Evolutionary conservation across 1,284 basidiomycete species (phyloP), one percentile per base, ranked within the genome.

Genomic region (Boletus semigastroideus): DNA sequence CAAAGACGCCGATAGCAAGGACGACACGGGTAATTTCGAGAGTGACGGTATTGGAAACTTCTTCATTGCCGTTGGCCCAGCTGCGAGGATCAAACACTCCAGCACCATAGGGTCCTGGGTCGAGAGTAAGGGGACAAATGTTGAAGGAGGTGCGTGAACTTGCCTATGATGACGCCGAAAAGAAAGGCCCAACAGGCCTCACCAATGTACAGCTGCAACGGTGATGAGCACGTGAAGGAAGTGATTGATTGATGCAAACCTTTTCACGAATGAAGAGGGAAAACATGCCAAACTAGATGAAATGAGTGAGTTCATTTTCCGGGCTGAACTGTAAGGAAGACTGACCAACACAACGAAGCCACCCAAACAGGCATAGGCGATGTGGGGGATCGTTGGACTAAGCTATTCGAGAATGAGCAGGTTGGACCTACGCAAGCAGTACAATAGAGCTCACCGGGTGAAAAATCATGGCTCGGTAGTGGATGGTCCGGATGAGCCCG

Each of bases 121-220:
- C 49, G 17, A 49, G 42, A 22, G 22, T 22, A 22, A 22, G 22
- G 22, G 22, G 22, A 22, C 22, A 22, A 22, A 5, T 22, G 22
- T n/a, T 22, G 16, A 44, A 27, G 19, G 62, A 67, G 74, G 9
- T 16, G 17, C 30, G 37, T 39, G 20, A 30, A 63, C 78, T 59
- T 65, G 82, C 86, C 86, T 56, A 98, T 87, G 58, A 96, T 90
- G 66, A 98, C 91, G 25, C 96, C 95, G 62, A 98, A 94, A 34
- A 95, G 70, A 59, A 97, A 97, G 3, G 97, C 94, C 79, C 94
- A 90, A 59, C 91, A 93, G 6, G 97, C 94, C 79, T 99, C 97
- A 59, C 97, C 97, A 56, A 98, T 86, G 67, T 98, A 99, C 30
- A 98, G 74, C 78, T 89, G 48, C 12, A 20, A 16, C 2, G 10